Evolutionary conservation across 2,329 filamentous ascomycete species (phyloP), one percentile per base, ranked within the genome.

Genomic region (Arthrobotrys megalospora): DNA sequence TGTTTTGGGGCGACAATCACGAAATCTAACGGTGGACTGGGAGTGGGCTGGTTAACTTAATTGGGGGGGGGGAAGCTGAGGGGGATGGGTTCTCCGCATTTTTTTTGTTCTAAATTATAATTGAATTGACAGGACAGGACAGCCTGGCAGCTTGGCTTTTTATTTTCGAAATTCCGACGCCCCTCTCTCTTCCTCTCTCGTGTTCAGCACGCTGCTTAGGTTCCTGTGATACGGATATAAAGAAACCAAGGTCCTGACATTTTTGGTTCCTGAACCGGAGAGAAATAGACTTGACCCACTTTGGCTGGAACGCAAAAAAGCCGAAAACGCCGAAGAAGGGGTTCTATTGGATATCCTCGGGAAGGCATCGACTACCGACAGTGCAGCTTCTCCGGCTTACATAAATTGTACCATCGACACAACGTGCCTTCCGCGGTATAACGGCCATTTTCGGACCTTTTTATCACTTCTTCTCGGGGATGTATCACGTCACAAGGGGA

Each of bases 401-500:
- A 34, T 60, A 60, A 28, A 10, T 14, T 24, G 32, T 16, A 55
- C 50, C 28, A 14, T 55, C 28, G 19, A 36, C n/a, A 55, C 6
- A 38, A 55, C 32, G 12, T 55, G 32, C 12, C 52, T 24, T 41
- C 53, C 53, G n/a, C 24, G 50, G 50, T 60, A 41, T 60, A 24
- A 14, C 36, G 55, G 21, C 21, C 55, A 14, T 43, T 60, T 60
- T 60, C 34, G 55, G 55, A 58, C 16, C 52, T 14, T 14, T 38
- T 21, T 38, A 38, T 7, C 36, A 21, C 34, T 8, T 41, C 12
- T 60, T 12, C 32, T 58, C 32, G 32, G 52, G 32, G 34, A 60
- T 60, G 55, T 36, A 60, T 60, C 55, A 60, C 36, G 55, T 60
- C 55, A 60, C 55, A 60, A 60, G 55, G 52, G 55, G 36, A 60